Percentiles rank a stretch among this genome's conserved stretches.
Evolutionary conservation across 805 yeast species (phyloP).

Genomic region (Myxozyma monticola): DNA sequence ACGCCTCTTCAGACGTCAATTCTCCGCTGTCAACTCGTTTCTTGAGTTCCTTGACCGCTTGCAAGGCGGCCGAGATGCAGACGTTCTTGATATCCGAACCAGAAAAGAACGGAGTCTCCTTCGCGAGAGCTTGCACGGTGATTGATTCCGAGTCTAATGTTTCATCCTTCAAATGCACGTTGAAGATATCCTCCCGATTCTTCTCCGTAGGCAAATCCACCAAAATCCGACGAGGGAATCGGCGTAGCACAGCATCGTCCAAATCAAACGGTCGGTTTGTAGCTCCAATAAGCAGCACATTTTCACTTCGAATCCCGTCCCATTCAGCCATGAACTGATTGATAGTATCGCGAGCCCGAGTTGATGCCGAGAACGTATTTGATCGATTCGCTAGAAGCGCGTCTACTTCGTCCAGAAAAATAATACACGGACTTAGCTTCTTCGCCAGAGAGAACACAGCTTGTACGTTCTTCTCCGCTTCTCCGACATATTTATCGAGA

Average conservation of each 20-base stretch:
- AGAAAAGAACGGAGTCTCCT: conserved; percentile 61
- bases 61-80: conserved; percentile 78
- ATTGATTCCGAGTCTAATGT: conserved; percentile 52
- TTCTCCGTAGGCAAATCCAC: conserved; percentile 93
- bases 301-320: conserved; percentile 99
- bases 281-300: conserved; percentile 97
- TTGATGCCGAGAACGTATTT: conserved; percentile 75
- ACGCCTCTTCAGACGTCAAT: conserved; percentile 1
- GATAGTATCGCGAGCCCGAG: conserved; percentile 93
- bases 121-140: conserved; percentile 55
- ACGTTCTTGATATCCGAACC: conserved; percentile 81
- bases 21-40: conserved; percentile 1
- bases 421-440: conserved; percentile 96
- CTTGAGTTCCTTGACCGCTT: conserved; percentile 63
- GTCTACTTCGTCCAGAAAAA: conserved; percentile 97
- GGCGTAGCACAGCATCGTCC: conserved; percentile 96
- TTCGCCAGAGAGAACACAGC: conserved; percentile 97
- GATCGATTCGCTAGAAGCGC: conserved; percentile 98
- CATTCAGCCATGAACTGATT: conserved; percentile 96
- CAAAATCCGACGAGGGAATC: conserved; percentile 93
- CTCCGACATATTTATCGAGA: conserved; percentile 97
- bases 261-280: conserved; percentile 99
- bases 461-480: conserved; percentile 90
- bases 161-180: conserved; percentile 76
- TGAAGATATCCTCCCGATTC: conserved; percentile 88